phyloP scores from a whole-genome alignment of 345 rosid genomes.

The Nephelium lappaceum region DNA sequence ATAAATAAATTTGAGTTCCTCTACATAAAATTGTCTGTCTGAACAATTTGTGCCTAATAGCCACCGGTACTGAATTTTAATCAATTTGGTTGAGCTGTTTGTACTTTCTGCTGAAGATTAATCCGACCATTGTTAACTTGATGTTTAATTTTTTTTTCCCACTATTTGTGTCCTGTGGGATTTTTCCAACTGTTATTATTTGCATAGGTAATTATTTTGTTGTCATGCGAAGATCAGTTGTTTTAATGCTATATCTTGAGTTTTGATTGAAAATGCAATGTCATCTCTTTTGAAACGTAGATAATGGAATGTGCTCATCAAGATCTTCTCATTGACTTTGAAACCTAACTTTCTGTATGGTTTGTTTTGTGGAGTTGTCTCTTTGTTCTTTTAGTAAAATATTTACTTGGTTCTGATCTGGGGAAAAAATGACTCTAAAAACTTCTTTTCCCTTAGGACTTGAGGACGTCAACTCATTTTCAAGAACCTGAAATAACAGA shows the following conservation, averaged over 20 bases:
- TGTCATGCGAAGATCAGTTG: not conserved
- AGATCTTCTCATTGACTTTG: not conserved
- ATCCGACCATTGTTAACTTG: not conserved
- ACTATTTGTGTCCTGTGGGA: not conserved
- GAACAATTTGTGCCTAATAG: not conserved
- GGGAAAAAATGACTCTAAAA: not conserved
- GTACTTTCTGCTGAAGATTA: not conserved
- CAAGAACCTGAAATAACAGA: conserved; percentile 46
- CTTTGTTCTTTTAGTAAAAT: not conserved
- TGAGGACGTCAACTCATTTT: conserved; percentile 13
- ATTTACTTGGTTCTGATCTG: not conserved
- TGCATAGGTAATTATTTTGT: not conserved
- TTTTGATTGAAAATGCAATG: not conserved
- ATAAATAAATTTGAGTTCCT: not conserved
- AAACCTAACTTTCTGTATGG: not conserved
- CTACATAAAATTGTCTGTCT: not conserved
- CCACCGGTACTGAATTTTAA: not conserved
- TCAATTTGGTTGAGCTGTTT: not conserved
- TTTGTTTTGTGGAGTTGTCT: not conserved
- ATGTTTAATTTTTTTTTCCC: not conserved
- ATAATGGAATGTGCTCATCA: not conserved
- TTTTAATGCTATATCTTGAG: not conserved
- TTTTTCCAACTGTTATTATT: not conserved
- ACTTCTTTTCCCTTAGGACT: conserved; percentile 32
- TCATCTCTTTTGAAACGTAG: too few relatives aligned